phyloP scores from a whole-genome alignment of 129 eudicot genomes.

The Pulicaria dysenterica region DNA sequence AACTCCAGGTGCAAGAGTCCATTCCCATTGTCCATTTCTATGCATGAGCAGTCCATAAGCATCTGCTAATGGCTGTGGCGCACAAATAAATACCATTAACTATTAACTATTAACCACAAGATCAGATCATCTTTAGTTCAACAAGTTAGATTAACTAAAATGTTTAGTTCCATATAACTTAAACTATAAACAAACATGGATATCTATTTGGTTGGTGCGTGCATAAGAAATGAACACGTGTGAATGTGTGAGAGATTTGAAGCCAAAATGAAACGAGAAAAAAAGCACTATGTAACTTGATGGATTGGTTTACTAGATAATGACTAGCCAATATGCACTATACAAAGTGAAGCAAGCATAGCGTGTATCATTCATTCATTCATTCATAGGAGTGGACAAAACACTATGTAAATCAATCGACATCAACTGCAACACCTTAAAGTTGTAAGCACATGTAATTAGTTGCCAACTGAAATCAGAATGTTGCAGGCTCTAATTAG shows the following conservation, averaged over 20 bases:
- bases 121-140: conserved; percentile 2
- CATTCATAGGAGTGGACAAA: background rate
- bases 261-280: background rate
- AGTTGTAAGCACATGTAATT: background rate
- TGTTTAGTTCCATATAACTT: conserved; percentile 1
- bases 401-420: conserved; percentile 7
- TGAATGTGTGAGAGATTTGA: background rate
- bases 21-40: conserved; percentile 98
- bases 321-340: background rate
- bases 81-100: background rate
- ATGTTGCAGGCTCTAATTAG: too few species aligned
- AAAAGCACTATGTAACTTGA: background rate
- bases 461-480: background rate
- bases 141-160: background rate
- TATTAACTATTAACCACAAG: background rate
- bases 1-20: conserved; percentile 99
- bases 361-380: background rate
- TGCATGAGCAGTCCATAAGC: conserved; percentile 99
- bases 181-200: background rate
- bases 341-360: background rate
- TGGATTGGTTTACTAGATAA: background rate
- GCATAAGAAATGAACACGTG: background rate
- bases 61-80: conserved; percentile 86
- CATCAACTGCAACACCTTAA: background rate
- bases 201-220: background rate